These are phyloP conservation scores for Cladosporium colombiae DNA, from an alignment of 2,329 filamentous ascomycete species.

Conservation along the genomic window DNA sequence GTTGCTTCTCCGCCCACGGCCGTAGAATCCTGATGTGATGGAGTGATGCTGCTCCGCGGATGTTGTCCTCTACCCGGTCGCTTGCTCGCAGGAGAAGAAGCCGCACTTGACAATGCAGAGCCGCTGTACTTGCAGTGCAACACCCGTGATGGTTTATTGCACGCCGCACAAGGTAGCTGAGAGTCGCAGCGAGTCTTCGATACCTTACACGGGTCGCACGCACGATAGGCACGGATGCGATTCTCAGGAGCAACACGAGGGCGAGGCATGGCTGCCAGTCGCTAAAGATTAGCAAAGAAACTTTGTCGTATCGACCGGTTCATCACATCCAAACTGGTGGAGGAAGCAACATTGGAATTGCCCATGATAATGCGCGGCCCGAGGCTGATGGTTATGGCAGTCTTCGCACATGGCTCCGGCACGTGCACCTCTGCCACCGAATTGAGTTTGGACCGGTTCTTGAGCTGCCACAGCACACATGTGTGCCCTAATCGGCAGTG, in stretches of 20 bases:
- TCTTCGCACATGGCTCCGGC: neutral
- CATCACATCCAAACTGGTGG: neutral
- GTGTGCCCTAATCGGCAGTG: neutral
- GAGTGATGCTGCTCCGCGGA: neutral
- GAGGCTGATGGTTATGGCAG: neutral
- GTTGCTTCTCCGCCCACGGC: neutral
- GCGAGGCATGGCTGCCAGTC: neutral
- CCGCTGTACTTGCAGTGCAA: neutral
- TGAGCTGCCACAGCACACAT: neutral
- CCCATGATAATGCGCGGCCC: neutral
- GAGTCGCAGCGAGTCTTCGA: conserved; percentile 9
- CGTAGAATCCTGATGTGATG: neutral
- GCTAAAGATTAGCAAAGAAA: neutral
- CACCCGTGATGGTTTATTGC: conserved; percentile 2
- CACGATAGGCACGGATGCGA: conserved; percentile 3
- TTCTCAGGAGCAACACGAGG: conserved; percentile 5
- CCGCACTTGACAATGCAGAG: neutral
- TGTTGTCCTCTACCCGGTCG: neutral
- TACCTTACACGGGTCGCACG: conserved; percentile 3
- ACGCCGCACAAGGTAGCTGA: neutral
- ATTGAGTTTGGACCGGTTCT: neutral
- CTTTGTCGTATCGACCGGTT: neutral
- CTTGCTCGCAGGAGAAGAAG: neutral
- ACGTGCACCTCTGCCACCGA: neutral
- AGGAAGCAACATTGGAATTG: neutral